A percentile compares a stretch with the other conserved stretches of the same genome.
Conservation (phyloP, 306 rosid genomes). For the Lupinus albus region DNA sequence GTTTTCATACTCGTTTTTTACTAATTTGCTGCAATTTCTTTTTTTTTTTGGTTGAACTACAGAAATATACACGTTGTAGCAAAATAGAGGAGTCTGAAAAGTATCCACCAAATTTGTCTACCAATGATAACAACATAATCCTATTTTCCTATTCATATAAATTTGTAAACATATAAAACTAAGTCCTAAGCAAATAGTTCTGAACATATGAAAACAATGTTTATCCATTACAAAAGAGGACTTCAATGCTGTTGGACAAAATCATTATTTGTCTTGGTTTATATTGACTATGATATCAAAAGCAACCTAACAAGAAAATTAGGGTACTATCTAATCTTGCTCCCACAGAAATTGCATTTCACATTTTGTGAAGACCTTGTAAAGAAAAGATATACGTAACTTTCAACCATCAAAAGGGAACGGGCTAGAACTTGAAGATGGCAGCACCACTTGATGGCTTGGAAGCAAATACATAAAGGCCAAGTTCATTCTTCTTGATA, state of each 20-base stretch:
- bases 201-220: not conserved
- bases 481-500: slow-evolving; percentile 69
- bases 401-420: not conserved
- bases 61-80: too few species aligned
- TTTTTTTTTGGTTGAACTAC: too few species aligned
- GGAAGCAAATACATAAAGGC: slow-evolving; percentile 85
- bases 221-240: not conserved
- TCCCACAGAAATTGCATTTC: slow-evolving; percentile 23
- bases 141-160: not conserved
- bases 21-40: too few species aligned
- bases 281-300: not conserved
- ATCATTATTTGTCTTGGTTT: slow-evolving; percentile 21
- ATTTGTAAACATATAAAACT: not conserved
- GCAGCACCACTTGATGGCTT: slow-evolving; percentile 99
- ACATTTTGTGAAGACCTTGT: not conserved
- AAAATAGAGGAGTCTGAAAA: too few species aligned
- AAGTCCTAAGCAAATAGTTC: not conserved
- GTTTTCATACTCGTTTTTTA: too few species aligned
- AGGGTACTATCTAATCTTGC: slow-evolving; percentile 10
- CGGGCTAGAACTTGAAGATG: slow-evolving; percentile 67
- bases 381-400: not conserved
- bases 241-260: not conserved
- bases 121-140: not conserved
- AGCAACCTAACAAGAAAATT: slow-evolving; percentile 5
- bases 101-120: too few species aligned